Evolutionary conservation across 208 protist species (phyloP).

Genomic region (Trypanosoma grayi): DNA sequence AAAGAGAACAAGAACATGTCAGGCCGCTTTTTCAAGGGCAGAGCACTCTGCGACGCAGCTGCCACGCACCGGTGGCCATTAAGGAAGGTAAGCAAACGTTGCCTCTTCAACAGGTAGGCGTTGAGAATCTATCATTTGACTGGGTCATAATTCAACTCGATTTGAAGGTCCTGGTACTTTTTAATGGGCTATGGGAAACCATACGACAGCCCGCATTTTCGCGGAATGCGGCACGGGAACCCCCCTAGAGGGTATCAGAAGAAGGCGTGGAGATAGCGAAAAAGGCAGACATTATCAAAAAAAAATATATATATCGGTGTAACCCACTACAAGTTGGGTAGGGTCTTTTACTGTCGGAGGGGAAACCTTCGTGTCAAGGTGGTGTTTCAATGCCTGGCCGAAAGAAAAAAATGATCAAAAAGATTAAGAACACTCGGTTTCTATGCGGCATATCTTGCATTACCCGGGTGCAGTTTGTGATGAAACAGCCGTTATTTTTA

Average conservation of each 20-base stretch:
- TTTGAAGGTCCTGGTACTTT: not conserved
- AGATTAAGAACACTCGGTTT: not conserved
- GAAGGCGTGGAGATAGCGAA: not conserved
- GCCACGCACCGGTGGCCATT: not conserved
- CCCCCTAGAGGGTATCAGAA: not conserved
- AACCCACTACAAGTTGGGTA: not conserved
- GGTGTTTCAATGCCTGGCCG: slow-evolving; percentile 4
- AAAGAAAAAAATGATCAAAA: slow-evolving; percentile 10
- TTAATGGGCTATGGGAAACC: slow-evolving; percentile 1
- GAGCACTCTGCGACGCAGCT: not conserved
- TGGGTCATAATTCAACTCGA: not conserved
- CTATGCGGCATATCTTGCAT: not conserved
- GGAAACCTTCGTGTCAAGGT: not conserved
- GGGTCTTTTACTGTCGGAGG: not conserved
- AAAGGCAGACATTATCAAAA: not conserved
- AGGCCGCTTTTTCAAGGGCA: slow-evolving; percentile 3
- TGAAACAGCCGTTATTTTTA: not conserved
- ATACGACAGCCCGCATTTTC: not conserved
- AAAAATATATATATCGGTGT: not conserved
- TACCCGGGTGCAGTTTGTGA: slow-evolving; percentile 6
- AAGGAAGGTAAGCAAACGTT: not conserved
- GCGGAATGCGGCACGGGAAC: not conserved
- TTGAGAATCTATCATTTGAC: not conserved
- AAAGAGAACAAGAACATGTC: not conserved
- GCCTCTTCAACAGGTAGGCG: not conserved